Percentiles rank a stretch among this genome's conserved stretches.
Evolutionary conservation across 2,329 filamentous ascomycete genomes (phyloP).

Genomic region (Microdochium paspali): DNA sequence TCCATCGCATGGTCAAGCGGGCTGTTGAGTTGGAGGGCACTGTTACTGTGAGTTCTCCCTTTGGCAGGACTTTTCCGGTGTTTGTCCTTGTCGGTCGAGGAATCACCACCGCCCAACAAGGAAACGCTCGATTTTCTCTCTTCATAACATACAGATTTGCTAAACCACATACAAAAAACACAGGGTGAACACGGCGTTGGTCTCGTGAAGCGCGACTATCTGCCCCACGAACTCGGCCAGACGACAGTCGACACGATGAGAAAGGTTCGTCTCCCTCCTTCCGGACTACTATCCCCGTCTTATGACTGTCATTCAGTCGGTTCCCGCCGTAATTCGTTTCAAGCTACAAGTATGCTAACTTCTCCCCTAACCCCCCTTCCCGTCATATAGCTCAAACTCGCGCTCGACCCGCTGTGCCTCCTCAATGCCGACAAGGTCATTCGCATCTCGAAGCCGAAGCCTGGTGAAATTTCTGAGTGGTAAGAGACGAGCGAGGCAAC

Average conservation of each 20-base stretch:
- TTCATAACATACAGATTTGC: too few relatives aligned
- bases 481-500: too few relatives aligned
- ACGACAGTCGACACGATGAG: constrained; percentile 74
- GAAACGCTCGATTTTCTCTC: not conserved
- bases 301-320: too few relatives aligned
- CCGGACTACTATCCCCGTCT: too few relatives aligned
- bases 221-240: constrained; percentile 67
- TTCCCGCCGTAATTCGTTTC: too few relatives aligned
- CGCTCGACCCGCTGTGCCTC: constrained; percentile 66
- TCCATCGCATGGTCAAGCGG: constrained; percentile 78
- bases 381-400: constrained; percentile 57
- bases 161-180: too few relatives aligned
- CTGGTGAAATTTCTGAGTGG: constrained; percentile 36
- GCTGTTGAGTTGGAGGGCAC: constrained; percentile 81
- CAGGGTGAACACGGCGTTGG: constrained; percentile 77
- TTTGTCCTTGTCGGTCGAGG: not conserved
- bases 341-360: constrained; percentile 18
- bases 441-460: constrained; percentile 45
- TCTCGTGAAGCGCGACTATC: constrained; percentile 75
- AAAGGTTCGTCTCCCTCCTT: too few relatives aligned
- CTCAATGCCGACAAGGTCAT: constrained; percentile 64
- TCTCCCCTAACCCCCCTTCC: not conserved
- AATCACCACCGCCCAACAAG: not conserved
- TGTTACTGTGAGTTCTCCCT: constrained; percentile 46
- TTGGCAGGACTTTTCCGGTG: not conserved